Base-by-base conservation (phyloP, 768 basidiomycete species). In the Gymnopilus junonius region DNA sequence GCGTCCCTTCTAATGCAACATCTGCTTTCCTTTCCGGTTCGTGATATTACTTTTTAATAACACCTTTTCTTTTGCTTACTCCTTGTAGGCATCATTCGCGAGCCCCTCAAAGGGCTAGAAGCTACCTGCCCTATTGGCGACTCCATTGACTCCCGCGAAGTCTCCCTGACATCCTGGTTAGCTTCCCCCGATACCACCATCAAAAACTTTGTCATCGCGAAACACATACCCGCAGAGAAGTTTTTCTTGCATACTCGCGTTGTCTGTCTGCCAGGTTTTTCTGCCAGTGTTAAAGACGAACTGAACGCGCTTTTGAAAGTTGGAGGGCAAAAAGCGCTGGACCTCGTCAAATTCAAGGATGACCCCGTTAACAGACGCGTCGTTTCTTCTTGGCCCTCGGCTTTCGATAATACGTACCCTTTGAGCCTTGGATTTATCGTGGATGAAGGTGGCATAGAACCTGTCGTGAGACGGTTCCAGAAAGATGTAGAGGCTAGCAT, bases 221-320 rank as follows among this genome's bases (percentile, higher is more conserved):
- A 80, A 66, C 75, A 79, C 55, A 67, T 89, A 59, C 79, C 81
- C 15, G 78, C 82, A 3, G 71, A 71, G 8, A 72, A 69, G 8
- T 83, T 87, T 64, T 50, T 71, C 4, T 27, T 71, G 2, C 82
- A 85, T 71, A 83, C 80, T 0, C 80, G 87, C 56, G 83, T 84
- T 7, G 80, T 87, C 35, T 87, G 84, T 65, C 71, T 87, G 2
- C 88, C 88, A 1, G 88, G 88, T 0, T 85, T 88, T 71, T 85
- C 83, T 3, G 77, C 84, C 10, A 86, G 82, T 3, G 80, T 87
- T 1, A 79, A 82, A 35, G 82, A 86, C 46, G 85, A 85, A 72
- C 73, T 89, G 12, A 70, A 79, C 14, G 86, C 87, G 8, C 75
- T 89, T 29, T 76, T 79, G 58, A 75, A 78, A 51, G 80, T 84